Base-by-base conservation (phyloP, 176 grass and related monocot species). In the Dactylis glomerata region DNA sequence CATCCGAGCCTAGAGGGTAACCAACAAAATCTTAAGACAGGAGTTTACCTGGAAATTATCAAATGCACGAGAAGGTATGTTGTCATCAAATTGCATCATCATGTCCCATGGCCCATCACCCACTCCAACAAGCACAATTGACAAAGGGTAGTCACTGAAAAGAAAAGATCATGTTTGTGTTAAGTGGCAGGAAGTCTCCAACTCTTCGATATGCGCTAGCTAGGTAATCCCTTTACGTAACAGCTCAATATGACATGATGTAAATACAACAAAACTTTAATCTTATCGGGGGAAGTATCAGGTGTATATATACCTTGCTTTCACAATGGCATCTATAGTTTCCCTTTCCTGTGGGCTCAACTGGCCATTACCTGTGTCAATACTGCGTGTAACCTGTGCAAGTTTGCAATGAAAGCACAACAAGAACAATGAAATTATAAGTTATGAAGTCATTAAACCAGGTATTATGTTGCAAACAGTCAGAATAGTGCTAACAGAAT, bases 21-120 rank as follows among this genome's bases (percentile, higher is more conserved):
- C 23, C n/a, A 6, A 82, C 49, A 23, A 79, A 40, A 63, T 14
- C 5, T 49, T 15, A 57, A 74, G 10, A 68, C 70, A n/a, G 61
- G 10, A 77, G 47, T 55, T 46, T 77, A 94, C 92, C 89, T 97
- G 92, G 71, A 97, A 94, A 57, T 97, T 94, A 62, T 94, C 92
- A 19, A 94, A 94, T 68, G 85, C 80, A 17, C 94, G 87, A 68
- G 85, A 84, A 17, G 94, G 94, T 79, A 90, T 92, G 73, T 94
- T 90, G 47, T 94, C 89, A 15, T 94, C 92, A n/a, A 97, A 97
- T 90, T 90, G 37, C 57, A 54, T 90, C 90, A 97, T 94, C 87
- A 88, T 90, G 45, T 97, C 92, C 94, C 94, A 97, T 65, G 94
- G 92, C 16, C 90, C 92, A 57, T 97, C 94, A 27, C 94, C 90